phyloP scores from a whole-genome alignment of 805 yeast genomes.

The Starmera caribaea region DNA sequence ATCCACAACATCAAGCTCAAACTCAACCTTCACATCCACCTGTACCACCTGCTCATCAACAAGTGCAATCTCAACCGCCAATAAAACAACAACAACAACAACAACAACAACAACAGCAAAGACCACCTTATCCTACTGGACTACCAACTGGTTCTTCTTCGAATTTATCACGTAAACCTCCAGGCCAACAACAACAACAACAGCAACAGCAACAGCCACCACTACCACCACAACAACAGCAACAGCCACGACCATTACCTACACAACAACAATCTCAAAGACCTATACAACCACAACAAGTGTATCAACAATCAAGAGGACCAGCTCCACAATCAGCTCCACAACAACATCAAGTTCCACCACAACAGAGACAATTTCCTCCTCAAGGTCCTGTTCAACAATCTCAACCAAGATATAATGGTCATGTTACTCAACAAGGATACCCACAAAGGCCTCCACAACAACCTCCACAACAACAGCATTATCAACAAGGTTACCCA shows the following conservation, averaged over 20 bases:
- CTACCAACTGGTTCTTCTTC: background rate
- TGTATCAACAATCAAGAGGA: too few relatives aligned
- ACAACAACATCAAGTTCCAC: background rate
- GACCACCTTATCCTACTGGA: background rate
- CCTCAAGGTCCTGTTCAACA: background rate
- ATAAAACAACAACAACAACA: background rate
- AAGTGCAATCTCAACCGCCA: too few relatives aligned
- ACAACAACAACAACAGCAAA: background rate
- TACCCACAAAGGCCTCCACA: background rate
- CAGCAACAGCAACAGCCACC: background rate
- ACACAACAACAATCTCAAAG: slow-evolving; percentile 1
- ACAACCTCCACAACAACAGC: slow-evolving; percentile 2
- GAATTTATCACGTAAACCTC: background rate
- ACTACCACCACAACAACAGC: background rate
- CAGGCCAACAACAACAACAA: background rate
- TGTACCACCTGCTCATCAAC: background rate
- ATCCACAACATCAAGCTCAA: slow-evolving; percentile 1
- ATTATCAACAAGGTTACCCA: slow-evolving; percentile 1
- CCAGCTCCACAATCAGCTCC: too few relatives aligned
- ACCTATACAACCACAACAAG: too few relatives aligned
- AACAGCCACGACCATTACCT: slow-evolving; percentile 2
- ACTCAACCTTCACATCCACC: slow-evolving; percentile 3
- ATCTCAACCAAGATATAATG: background rate
- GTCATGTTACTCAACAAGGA: slow-evolving; percentile 1
- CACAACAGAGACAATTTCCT: background rate